Evolutionary conservation across 2,329 filamentous ascomycete species (phyloP), one percentile per base, ranked within the genome.

Genomic region (Arthrobotrys entomopaga): DNA sequence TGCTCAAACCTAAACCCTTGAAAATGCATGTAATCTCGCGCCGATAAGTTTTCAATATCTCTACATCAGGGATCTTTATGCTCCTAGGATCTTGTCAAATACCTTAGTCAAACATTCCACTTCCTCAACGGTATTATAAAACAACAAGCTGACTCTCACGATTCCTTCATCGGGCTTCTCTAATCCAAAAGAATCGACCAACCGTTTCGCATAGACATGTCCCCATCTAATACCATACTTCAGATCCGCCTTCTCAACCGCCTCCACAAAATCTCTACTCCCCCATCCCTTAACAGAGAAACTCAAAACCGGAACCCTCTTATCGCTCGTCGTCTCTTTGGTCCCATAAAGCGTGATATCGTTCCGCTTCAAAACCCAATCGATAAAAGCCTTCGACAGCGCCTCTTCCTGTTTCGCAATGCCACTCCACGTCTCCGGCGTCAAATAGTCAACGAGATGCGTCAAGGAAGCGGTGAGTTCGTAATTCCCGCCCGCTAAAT

Each of bases 401-500:
- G 81, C 82, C 26, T 85, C 84, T 79, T 92, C 90, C 61, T 91
- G 88, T 50, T 81, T 79, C 0, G 83, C 82, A 16, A 90, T 86
- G 1, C 79, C 81, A 0, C 81, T 79, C 87, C 87, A 90, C 0
- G 81, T 79, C 6, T 79, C 78, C 1, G 79, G 65, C 0, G 79
- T 81, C n/a, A 92, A 84, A 77, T 93, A 92, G 0, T 84, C 81
- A 0, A 87, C 82, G 0, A 93, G 86, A 0, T 83, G 80, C 0
- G 90, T 87, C 11, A 94, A 84, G 0, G 85, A 83, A 42, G 88
- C 85, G 0, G 88, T 84, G 19, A 90, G 84, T 81, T 94, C 91
- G 80, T 93, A 93, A 81, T 86, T 90, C 2, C 86, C 86, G 0
- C 84, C 90, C 0, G 90, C 89, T 0, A 91, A 85, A 0, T 87